A percentile compares a stretch with the other conserved stretches of the same genome.
These are phyloP conservation scores for Lenzites betulinus DNA, from an alignment of 768 basidiomycete species.

Conservation along the genomic window DNA sequence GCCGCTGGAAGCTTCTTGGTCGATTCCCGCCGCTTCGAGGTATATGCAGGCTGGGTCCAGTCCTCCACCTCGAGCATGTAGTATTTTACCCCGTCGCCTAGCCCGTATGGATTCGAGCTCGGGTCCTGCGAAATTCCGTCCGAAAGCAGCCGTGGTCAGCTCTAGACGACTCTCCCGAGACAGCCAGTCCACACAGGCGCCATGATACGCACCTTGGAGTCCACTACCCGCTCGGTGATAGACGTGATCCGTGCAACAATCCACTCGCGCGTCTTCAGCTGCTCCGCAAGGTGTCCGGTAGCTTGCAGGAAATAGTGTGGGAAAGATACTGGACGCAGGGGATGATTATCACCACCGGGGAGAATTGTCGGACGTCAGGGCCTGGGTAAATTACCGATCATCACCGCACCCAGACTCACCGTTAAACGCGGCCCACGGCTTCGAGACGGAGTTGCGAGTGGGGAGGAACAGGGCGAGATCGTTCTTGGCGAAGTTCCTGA, in stretches of 20 bases:
- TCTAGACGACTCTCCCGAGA: not conserved
- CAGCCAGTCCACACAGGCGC: not conserved
- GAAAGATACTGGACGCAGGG: constrained; percentile 69
- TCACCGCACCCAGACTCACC: constrained; percentile 48
- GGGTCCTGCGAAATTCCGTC: constrained; percentile 57
- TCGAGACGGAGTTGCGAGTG: constrained; percentile 89
- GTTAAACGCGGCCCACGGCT: constrained; percentile 99
- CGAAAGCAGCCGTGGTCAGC: constrained; percentile 4
- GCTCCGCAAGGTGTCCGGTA: constrained; percentile 82
- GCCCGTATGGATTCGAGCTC: constrained; percentile 83
- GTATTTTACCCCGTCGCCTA: constrained; percentile 88
- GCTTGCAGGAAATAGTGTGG: constrained; percentile 97
- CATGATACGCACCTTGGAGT: constrained; percentile 59
- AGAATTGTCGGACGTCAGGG: constrained; percentile 35
- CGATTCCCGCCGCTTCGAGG: constrained; percentile 59
- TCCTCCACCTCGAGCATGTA: constrained; percentile 94
- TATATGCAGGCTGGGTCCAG: constrained; percentile 76
- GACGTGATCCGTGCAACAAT: constrained; percentile 91
- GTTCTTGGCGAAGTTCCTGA: constrained; percentile 92
- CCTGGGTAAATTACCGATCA: constrained; percentile 11
- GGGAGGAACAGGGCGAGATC: constrained; percentile 96
- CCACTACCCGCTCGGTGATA: constrained; percentile 83
- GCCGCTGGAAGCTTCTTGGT: constrained; percentile 49
- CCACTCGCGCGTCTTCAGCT: constrained; percentile 91
- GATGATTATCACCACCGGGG: constrained; percentile 24